Percentiles rank a stretch among this genome's conserved stretches.
Evolutionary conservation across 2,329 filamentous ascomycete species (phyloP).

Genomic region (Metarhizium rileyi): DNA sequence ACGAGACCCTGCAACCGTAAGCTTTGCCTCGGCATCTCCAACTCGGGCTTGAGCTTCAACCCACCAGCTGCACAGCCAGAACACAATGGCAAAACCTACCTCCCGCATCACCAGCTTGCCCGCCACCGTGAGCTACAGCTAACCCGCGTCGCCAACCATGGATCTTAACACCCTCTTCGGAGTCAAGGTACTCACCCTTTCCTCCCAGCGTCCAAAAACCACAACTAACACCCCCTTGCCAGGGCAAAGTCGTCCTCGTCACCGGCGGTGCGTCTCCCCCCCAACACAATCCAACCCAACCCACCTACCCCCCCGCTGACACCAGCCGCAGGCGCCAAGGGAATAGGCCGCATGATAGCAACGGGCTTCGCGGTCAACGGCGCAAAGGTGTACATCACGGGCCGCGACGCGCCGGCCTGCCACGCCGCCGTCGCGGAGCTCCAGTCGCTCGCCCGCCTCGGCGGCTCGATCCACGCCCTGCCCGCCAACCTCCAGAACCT

Average conservation of each 20-base stretch:
- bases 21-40: neutral
- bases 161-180: constrained; percentile 45
- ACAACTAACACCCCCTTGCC: neutral
- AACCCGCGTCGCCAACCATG: constrained; percentile 27
- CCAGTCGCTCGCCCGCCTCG: constrained; percentile 33
- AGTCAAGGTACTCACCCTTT: constrained; percentile 39
- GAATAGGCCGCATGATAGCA: constrained; percentile 59
- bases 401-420: constrained; percentile 50
- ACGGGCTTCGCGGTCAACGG: constrained; percentile 56
- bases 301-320: neutral
- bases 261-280: constrained; percentile 32
- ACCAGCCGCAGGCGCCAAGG: constrained; percentile 36
- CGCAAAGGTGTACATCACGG: constrained; percentile 56
- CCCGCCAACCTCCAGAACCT: constrained; percentile 56
- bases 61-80: neutral
- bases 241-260: constrained; percentile 49
- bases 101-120: neutral
- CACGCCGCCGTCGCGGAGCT: constrained; percentile 45
- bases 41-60: neutral
- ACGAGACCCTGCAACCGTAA: too few relatives aligned
- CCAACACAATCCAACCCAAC: neutral
- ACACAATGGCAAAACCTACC: neutral
- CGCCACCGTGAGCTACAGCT: neutral
- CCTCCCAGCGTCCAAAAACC: neutral
- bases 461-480: constrained; percentile 44